Evolutionary conservation across 805 yeast species (phyloP).

Genomic region (Candida fluviatilis): DNA sequence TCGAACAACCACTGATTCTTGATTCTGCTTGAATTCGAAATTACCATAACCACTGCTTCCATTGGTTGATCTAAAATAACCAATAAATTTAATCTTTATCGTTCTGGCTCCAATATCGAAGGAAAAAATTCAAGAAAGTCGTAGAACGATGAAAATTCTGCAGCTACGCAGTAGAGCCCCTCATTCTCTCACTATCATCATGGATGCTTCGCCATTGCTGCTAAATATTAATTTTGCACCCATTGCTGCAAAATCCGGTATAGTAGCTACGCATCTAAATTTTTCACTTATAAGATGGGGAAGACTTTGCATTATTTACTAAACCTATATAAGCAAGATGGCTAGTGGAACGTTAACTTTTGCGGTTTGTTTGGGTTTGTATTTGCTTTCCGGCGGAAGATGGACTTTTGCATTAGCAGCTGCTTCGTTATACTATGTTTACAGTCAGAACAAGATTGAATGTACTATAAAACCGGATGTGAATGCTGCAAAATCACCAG

Average conservation of each 20-base stretch:
- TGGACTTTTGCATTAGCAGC: slow-evolving; percentile 29
- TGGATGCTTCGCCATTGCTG: too few relatives aligned
- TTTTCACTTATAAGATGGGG: slow-evolving; percentile 1
- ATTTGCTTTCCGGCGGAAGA: slow-evolving; percentile 41
- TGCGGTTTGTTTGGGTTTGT: slow-evolving; percentile 21
- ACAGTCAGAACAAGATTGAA: slow-evolving; percentile 1
- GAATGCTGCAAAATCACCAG: slow-evolving; percentile 1
- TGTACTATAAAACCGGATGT: not conserved
- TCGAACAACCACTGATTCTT: too few relatives aligned
- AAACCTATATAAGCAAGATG: slow-evolving; percentile 1
- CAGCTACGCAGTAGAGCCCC: too few relatives aligned
- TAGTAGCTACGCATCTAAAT: not conserved
- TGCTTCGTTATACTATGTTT: slow-evolving; percentile 9
- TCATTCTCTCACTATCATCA: too few relatives aligned
- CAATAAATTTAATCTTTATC: not conserved
- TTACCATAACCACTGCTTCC: not conserved
- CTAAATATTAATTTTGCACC: too few relatives aligned
- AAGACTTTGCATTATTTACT: not conserved
- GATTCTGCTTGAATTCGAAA: too few relatives aligned
- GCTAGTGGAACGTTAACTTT: slow-evolving; percentile 11
- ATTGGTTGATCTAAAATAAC: not conserved
- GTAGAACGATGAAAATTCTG: too few relatives aligned
- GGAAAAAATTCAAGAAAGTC: not conserved
- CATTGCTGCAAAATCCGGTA: not conserved
- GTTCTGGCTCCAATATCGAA: too few relatives aligned